These are phyloP conservation scores for Cordyceps farinosa DNA, from an alignment of 2,329 filamentous ascomycete species.

Conservation along the genomic window DNA sequence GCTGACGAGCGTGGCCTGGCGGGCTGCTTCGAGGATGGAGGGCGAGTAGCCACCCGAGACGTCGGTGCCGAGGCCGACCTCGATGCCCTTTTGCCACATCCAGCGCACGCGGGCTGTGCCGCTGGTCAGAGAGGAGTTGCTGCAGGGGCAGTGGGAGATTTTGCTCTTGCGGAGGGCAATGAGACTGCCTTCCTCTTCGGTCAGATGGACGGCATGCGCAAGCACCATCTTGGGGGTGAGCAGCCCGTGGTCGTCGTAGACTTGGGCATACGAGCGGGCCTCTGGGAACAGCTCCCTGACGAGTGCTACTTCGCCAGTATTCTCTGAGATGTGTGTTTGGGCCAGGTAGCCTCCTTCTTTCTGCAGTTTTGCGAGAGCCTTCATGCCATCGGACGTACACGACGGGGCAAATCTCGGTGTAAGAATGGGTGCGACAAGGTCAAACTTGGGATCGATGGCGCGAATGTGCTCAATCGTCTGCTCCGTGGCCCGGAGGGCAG, in stretches of 20 bases:
- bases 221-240: slow-evolving; percentile 73
- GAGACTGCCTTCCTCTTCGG: slow-evolving; percentile 60
- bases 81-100: slow-evolving; percentile 70
- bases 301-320: slow-evolving; percentile 66
- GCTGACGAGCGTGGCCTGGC: slow-evolving; percentile 76
- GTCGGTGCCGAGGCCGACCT: slow-evolving; percentile 85
- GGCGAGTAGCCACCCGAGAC: slow-evolving; percentile 83
- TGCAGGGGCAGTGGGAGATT: slow-evolving; percentile 82
- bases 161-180: slow-evolving; percentile 61
- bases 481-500: slow-evolving; percentile 53
- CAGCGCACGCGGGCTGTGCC: slow-evolving; percentile 73
- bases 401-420: slow-evolving; percentile 68
- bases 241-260: slow-evolving; percentile 73
- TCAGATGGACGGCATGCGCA: slow-evolving; percentile 79
- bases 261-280: slow-evolving; percentile 61
- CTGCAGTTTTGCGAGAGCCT: slow-evolving; percentile 61
- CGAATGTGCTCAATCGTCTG: slow-evolving; percentile 63
- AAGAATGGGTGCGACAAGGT: slow-evolving; percentile 72
- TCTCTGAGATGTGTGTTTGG: slow-evolving; percentile 91
- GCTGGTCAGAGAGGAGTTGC: slow-evolving; percentile 77
- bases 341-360: slow-evolving; percentile 61
- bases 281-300: slow-evolving; percentile 68
- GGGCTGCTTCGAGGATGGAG: slow-evolving; percentile 75
- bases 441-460: slow-evolving; percentile 60
- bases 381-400: slow-evolving; percentile 59